Percentiles rank a stretch among this genome's conserved stretches.
Evolutionary conservation across 805 yeast species (phyloP).

Genomic region (Jamesozyma spencerorum): DNA sequence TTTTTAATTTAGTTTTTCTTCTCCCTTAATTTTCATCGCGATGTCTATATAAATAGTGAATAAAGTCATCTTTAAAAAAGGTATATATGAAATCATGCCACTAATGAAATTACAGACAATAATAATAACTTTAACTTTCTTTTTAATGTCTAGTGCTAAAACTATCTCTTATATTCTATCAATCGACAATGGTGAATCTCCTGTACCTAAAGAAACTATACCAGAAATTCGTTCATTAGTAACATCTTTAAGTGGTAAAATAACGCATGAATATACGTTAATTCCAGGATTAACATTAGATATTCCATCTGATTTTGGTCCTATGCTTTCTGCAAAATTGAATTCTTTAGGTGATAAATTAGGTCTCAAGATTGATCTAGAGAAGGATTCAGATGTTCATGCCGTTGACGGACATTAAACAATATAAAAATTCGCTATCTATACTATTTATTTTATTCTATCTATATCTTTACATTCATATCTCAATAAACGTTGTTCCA

Average conservation of each 20-base stretch:
- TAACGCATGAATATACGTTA: slow-evolving; percentile 40
- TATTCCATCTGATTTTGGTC: slow-evolving; percentile 1
- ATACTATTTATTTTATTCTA: no score
- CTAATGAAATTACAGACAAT: no score
- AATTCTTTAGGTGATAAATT: slow-evolving; percentile 11
- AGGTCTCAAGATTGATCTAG: slow-evolving; percentile 18
- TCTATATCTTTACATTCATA: no score
- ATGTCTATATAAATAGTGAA: no score
- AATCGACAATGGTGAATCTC: slow-evolving; percentile 8
- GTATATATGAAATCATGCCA: no score
- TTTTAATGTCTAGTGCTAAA: no score
- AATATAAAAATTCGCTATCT: no score
- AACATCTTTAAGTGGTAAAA: slow-evolving; percentile 34
- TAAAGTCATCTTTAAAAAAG: no score
- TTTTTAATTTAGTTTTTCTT: neutral
- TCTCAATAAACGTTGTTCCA: no score
- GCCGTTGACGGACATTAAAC: slow-evolving; percentile 11
- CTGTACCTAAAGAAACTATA: slow-evolving; percentile 2
- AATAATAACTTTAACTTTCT: no score
- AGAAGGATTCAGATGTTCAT: slow-evolving; percentile 25
- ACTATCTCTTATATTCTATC: slow-evolving; percentile 16
- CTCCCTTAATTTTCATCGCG: neutral
- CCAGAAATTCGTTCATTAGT: slow-evolving; percentile 29
- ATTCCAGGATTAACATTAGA: slow-evolving; percentile 15
- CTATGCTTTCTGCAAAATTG: slow-evolving; percentile 7